Percentiles rank a stretch among this genome's conserved stretches.
These are phyloP conservation scores for Apophysomyces variabilis DNA, from an alignment of 371 early-diverging fungal species.

Conservation along the genomic window DNA sequence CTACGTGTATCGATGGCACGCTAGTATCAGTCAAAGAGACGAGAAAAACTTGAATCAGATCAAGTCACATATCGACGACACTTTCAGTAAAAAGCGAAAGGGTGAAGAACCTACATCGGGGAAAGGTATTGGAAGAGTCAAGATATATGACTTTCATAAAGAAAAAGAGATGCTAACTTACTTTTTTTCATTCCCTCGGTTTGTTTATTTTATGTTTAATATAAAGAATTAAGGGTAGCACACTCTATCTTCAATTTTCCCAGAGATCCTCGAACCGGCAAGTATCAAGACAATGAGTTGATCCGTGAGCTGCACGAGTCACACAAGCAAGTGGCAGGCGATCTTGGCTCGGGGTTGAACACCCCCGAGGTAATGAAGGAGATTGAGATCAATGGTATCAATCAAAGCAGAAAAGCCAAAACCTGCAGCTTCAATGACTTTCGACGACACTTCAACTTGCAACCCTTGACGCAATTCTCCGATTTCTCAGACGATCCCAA, in stretches of 20 bases:
- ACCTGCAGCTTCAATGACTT: constrained; percentile 57
- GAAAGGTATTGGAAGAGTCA: constrained; percentile 28
- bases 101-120: constrained; percentile 21
- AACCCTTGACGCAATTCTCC: constrained; percentile 38
- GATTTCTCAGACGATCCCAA: constrained; percentile 44
- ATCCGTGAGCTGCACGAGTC: constrained; percentile 25
- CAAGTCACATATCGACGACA: constrained; percentile 16
- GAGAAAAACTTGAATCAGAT: constrained; percentile 35
- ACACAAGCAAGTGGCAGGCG: constrained; percentile 35
- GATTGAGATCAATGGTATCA: constrained; percentile 55
- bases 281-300: constrained; percentile 39
- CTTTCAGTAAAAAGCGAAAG: constrained; percentile 1
- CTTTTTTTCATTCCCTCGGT: neutral
- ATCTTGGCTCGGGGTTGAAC: constrained; percentile 50
- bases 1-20: constrained; percentile 57
- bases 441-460: constrained; percentile 44
- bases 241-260: constrained; percentile 43
- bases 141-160: constrained; percentile 18
- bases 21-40: constrained; percentile 49
- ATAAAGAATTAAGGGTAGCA: constrained; percentile 40
- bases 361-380: constrained; percentile 43
- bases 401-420: constrained; percentile 39
- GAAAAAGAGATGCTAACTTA: too few relatives aligned
- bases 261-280: constrained; percentile 36
- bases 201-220: constrained; percentile 41